Conservation (phyloP, 1,139 yeast species). For the Hansenula lynferdii region DNA sequence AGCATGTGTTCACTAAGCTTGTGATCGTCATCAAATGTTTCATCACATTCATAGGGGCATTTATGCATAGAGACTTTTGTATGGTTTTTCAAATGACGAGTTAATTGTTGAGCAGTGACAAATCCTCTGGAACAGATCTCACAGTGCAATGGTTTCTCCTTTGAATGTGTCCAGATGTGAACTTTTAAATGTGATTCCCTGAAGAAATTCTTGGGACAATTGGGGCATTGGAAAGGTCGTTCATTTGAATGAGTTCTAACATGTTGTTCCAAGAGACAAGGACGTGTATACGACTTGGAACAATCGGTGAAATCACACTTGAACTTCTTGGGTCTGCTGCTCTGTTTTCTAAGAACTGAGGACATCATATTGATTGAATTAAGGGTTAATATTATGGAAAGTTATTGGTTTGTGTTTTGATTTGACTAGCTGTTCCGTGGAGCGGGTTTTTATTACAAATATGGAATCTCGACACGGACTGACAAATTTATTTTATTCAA, state of each 20-base stretch:
- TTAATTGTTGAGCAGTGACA: constrained; percentile 68
- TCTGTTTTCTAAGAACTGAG: not conserved
- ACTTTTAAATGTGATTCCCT: constrained; percentile 61
- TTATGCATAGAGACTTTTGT: not conserved
- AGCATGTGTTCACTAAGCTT: not conserved
- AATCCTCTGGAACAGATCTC: constrained; percentile 58
- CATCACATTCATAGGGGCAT: constrained; percentile 2
- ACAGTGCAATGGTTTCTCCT: constrained; percentile 59
- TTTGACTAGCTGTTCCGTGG: no score
- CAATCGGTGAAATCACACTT: constrained; percentile 34
- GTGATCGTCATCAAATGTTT: not conserved
- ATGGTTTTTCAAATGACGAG: constrained; percentile 72
- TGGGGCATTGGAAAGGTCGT: constrained; percentile 72
- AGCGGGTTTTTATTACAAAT: no score
- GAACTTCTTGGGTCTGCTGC: constrained; percentile 32
- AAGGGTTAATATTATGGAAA: no score
- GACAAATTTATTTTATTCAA: not conserved
- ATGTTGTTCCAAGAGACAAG: constrained; percentile 54
- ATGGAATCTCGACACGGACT: no score
- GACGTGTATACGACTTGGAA: constrained; percentile 42
- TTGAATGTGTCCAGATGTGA: constrained; percentile 61
- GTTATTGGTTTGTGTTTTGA: no score
- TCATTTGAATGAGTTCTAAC: constrained; percentile 77
- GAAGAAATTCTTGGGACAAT: constrained; percentile 71
- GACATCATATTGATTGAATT: not conserved